Base-by-base conservation (phyloP, 148 eudicot species). In the Euryodendron excelsum region DNA sequence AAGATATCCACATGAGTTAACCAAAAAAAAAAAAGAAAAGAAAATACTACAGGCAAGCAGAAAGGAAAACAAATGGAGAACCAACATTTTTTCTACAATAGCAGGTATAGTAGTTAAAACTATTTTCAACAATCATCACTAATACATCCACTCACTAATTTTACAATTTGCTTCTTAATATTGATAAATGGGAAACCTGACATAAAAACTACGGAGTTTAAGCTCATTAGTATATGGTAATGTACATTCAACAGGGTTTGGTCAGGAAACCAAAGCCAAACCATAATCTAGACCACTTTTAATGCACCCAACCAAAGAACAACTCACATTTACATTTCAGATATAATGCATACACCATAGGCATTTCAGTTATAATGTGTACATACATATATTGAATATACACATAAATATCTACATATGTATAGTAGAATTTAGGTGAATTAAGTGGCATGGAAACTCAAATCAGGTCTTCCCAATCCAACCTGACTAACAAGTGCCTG, bases 1-100 rank as follows among this genome's bases (percentile, higher is more conserved):
- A 75, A 58, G 45, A 23, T 31, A 67, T 31, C 30, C 67, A 66
- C 67, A 60, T 69, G 74, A 47, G 36, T 9, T 27, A 27, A 75
- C 36, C 14, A n/a, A 39, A 6, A 31, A 10, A 1, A 65, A 18
- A 13, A 36, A 20, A 34, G 17, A 65, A 36, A 3, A 13, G 36
- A 28, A 62, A 62, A 39, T n/a, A n/a, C n/a, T n/a, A n/a, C n/a
- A n/a, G n/a, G n/a, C n/a, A n/a, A n/a, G n/a, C n/a, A n/a, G n/a
- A n/a, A n/a, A n/a, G n/a, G 14, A 31, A 59, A 59, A 59, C 13
- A 27, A 25, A 23, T 6, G 64, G 31, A 15, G 15, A 28, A 28
- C 59, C 37, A 45, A 17, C 52, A 36, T 39, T 44, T 41, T 34
- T 28, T 71, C 50, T 58, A 56, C 36, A 56, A 59, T 45, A 41